Conservation (phyloP, 2,329 filamentous ascomycete species). For the Parastagonospora avenae region DNA sequence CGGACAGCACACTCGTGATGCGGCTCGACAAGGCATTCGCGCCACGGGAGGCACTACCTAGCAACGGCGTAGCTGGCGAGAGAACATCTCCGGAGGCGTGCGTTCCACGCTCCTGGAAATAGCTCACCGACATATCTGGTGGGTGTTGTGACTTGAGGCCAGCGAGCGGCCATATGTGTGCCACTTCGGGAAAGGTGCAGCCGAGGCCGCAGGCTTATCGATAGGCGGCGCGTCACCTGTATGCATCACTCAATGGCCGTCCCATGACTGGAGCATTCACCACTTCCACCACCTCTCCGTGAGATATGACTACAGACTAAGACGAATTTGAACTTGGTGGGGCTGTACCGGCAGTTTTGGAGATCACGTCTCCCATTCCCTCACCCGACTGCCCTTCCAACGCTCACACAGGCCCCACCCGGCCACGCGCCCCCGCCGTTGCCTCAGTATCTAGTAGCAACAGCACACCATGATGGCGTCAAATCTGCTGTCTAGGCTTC, state of each 20-base stretch:
- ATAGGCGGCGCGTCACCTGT: conserved; percentile 34
- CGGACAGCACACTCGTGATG: conserved; percentile 82
- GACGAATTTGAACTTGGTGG: conserved; percentile 25
- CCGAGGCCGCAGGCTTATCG: conserved; percentile 27
- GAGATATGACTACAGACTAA: conserved; percentile 25
- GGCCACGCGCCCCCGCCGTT: conserved; percentile 35
- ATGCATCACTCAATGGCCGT: conserved; percentile 18
- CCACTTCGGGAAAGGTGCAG: conserved; percentile 20
- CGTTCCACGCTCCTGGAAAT: conserved; percentile 38
- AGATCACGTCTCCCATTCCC: conserved; percentile 23
- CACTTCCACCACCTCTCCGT: conserved; percentile 15
- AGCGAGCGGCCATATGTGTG: conserved; percentile 14
- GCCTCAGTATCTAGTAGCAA: conserved; percentile 22
- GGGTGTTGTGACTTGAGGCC: conserved; percentile 18
- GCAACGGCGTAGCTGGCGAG: conserved; percentile 33
- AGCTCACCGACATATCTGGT: conserved; percentile 35
- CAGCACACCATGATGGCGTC: conserved; percentile 55
- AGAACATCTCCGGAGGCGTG: conserved; percentile 33
- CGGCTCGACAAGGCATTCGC: conserved; percentile 77
- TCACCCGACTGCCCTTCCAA: conserved; percentile 14
- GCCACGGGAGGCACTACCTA: conserved; percentile 34
- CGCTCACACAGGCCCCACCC: conserved; percentile 15
- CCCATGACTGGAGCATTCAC: conserved; percentile 30
- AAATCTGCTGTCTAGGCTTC: conserved; percentile 58
- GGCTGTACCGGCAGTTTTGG: conserved; percentile 16